Evolutionary conservation across 768 basidiomycete species (phyloP).

Genomic region (Agrocybe praecox): DNA sequence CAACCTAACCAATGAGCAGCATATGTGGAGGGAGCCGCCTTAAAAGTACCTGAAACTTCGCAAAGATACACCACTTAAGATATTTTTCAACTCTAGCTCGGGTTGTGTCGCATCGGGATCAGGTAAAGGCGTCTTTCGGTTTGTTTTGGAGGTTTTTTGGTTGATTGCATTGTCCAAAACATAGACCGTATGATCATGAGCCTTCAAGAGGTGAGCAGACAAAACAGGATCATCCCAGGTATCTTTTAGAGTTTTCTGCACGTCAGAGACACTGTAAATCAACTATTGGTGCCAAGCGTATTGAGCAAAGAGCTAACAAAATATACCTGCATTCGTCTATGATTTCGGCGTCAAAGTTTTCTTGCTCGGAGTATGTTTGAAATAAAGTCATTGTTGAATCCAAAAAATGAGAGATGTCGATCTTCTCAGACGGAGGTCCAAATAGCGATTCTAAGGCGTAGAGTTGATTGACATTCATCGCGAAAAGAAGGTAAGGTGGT

Average conservation of each 20-base stretch:
- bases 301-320: not conserved
- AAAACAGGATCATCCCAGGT: constrained; percentile 58
- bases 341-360: constrained; percentile 21
- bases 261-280: constrained; percentile 49
- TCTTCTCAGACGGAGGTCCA: constrained; percentile 42
- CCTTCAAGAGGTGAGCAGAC: constrained; percentile 55
- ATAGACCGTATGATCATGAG: constrained; percentile 50
- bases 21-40: not conserved
- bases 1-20: constrained; percentile 36
- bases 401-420: constrained; percentile 50
- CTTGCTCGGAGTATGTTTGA: not conserved
- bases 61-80: constrained; percentile 52
- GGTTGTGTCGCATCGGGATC: constrained; percentile 41
- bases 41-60: constrained; percentile 57
- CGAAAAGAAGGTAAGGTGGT: not conserved
- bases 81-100: constrained; percentile 43
- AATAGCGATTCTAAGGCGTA: constrained; percentile 52
- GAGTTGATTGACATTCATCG: not conserved
- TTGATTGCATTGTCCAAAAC: constrained; percentile 27
- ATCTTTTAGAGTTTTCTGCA: constrained; percentile 44
- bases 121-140: constrained; percentile 32
- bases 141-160: constrained; percentile 30
- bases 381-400: not conserved
- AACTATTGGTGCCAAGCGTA: not conserved
- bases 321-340: constrained; percentile 46